Base-by-base conservation (phyloP, 2,329 filamentous ascomycete species). In the Plectosphaerella cucumerina region DNA sequence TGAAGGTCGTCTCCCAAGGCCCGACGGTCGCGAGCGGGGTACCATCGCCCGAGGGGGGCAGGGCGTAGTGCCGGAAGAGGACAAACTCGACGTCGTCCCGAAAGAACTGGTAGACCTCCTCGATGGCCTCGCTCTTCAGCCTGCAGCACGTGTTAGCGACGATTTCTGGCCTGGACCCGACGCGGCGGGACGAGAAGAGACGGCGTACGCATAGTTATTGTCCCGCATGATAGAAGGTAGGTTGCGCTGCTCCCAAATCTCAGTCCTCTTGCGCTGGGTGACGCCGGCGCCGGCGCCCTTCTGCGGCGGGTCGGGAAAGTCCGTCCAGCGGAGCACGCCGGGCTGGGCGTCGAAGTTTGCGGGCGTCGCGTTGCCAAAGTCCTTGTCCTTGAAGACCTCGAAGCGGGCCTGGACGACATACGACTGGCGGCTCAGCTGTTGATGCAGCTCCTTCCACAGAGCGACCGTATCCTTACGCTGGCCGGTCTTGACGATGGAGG, bases 291-390 rank as follows among this genome's bases (percentile, higher is more conserved):
- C 44, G 11, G 75, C 70, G n/a, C 71, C 68, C 12, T 69, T 70
- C 21, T 70, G 70, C 1, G 74, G 68, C 15, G 81, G 81, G 54
- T 85, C 82, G 1, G 83, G 82, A 43, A 85, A 71, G 56, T 85
- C 82, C 6, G 70, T 76, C 80, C 81, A 86, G 43, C 76, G 69
- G 51, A 86, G 62, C 4, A 76, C 73, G 17, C 78, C 80, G 0
- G 68, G 67, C 1, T 66, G 61, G 6, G 65, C 58, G 53, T 79
- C 73, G 39, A 77, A 69, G 37, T 76, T 69, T 50, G 62, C 58
- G 3, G 63, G 52, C 1, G 62, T 54, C 2, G 62, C 60, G 11
- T 62, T 62, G 18, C 73, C 73, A 58, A 82, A 74, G 53, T 80
- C 73, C 4, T 64, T 63, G 26, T 79, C 71, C 46, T 69, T 70